phyloP scores from a whole-genome alignment of 176 grass and related monocot species.

The Triticum urartu region DNA sequence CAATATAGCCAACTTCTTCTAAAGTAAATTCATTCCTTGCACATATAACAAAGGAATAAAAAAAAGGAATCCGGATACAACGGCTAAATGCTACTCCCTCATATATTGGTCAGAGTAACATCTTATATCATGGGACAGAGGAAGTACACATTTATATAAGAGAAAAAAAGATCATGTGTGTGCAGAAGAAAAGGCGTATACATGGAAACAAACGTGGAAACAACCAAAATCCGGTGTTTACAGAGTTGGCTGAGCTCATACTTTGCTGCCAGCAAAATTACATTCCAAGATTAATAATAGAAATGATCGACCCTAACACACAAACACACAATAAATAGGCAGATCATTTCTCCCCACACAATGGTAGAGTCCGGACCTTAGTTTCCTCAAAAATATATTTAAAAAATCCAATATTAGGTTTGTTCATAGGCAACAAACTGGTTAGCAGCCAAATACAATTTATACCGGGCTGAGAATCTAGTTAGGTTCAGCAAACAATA shows the following conservation, averaged over 20 bases:
- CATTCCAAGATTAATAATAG: neutral
- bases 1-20: too few relatives aligned
- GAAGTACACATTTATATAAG: too few relatives aligned
- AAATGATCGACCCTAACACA: too few relatives aligned
- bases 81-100: too few relatives aligned
- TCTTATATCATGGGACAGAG: too few relatives aligned
- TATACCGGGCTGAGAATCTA: conserved; percentile 14
- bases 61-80: too few relatives aligned
- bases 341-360: conserved; percentile 20
- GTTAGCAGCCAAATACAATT: conserved; percentile 50
- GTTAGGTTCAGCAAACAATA: conserved; percentile 50
- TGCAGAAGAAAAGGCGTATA: neutral
- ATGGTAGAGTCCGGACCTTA: neutral
- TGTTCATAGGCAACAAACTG: neutral
- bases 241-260: too few relatives aligned
- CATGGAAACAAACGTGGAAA: neutral
- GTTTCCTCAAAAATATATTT: conserved; percentile 19
- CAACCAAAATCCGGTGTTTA: neutral
- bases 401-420: neutral
- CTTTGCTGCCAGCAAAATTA: neutral
- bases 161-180: neutral
- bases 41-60: too few relatives aligned
- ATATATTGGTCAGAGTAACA: too few relatives aligned
- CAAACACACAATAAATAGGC: neutral
- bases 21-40: too few relatives aligned